Evolutionary conservation across 352 stramenopile genomes (phyloP), one percentile per base, ranked within the genome.

Genomic region (Globisporangium abappressorium): DNA sequence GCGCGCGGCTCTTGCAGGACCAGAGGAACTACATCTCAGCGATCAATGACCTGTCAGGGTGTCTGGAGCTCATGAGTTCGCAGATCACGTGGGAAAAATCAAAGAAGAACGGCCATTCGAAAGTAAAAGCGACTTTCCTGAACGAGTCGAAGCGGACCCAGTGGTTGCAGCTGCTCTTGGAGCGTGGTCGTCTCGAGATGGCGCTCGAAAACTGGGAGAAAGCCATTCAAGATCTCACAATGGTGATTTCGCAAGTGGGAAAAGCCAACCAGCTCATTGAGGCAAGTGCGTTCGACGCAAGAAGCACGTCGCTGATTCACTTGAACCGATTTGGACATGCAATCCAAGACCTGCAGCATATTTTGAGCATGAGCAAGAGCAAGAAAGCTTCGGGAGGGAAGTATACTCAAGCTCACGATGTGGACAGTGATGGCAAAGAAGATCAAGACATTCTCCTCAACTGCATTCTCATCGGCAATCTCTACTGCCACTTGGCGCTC

Each of bases 401-500:
- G 5, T 11, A 55, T 26, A 6, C 38, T 38, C 41, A 41, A 7
- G 20, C 33, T 33, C 18, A 36, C 0, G 51, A 66, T 18, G 15
- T 41, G 8, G 1, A 9, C 20, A 46, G 18, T 5, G 69, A 64
- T 28, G 34, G 22, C 1, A 67, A 20, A 7, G 59, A 65, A 2
- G 59, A 73, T 6, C 64, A 80, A 7, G 74, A 84, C 5, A 28
- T 68, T 0, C 36, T 83, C 5, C 60, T 90, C 5, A 78, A 79
- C 53, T 75, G 70, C 24, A 47, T 88, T 2, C 59, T 84, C 24
- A 74, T 90, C 0, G 82, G 76, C 2, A 90, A 88, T 53, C 64
- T 90, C 26, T 85, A 90, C 69, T 89, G 78, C 47, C 78, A 88
- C 20, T 56, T 84, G 0, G 78, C 79, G 5, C 72, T 85, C 12